A percentile compares a stretch with the other conserved stretches of the same genome.
phyloP scores from a whole-genome alignment of 2,329 filamentous ascomycete genomes.

The Incumbomyces lentus region DNA sequence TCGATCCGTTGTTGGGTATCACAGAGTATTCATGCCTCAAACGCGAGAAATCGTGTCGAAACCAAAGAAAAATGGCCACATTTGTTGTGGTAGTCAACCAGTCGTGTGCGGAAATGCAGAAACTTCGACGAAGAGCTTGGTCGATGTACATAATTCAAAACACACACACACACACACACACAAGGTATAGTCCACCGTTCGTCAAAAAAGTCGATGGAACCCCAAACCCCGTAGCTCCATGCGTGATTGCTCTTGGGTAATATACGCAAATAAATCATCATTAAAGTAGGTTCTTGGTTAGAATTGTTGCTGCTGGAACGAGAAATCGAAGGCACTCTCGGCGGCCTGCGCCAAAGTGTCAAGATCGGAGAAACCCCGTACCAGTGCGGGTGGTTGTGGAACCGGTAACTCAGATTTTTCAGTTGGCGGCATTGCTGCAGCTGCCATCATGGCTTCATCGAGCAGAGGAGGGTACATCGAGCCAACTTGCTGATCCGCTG shows the following conservation, averaged over 20 bases:
- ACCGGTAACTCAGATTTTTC: conserved; percentile 8
- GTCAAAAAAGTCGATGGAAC: not conserved
- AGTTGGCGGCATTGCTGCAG: conserved; percentile 4
- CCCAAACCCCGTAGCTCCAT: not conserved
- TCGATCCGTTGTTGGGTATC: not conserved
- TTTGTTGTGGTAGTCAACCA: not conserved
- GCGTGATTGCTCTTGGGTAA: conserved; percentile 1
- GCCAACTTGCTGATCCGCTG: not conserved
- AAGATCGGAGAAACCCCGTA: conserved; percentile 21
- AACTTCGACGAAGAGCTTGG: not conserved
- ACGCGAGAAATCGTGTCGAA: not conserved
- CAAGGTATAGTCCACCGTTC: not conserved
- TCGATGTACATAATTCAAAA: not conserved
- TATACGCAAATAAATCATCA: conserved; percentile 2
- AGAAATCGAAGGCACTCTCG: conserved; percentile 17
- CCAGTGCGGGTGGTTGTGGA: conserved; percentile 13
- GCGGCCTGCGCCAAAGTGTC: conserved; percentile 22
- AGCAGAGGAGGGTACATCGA: conserved; percentile 18
- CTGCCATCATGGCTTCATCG: conserved; percentile 14
- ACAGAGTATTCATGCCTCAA: not conserved
- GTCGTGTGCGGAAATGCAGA: not conserved
- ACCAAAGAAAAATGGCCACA: not conserved
- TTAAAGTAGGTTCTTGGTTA: not conserved
- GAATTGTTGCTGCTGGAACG: conserved; percentile 12
- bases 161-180: not conserved